Conservation (phyloP, 441 rosid genomes). For the Eutrema salsugineum region DNA sequence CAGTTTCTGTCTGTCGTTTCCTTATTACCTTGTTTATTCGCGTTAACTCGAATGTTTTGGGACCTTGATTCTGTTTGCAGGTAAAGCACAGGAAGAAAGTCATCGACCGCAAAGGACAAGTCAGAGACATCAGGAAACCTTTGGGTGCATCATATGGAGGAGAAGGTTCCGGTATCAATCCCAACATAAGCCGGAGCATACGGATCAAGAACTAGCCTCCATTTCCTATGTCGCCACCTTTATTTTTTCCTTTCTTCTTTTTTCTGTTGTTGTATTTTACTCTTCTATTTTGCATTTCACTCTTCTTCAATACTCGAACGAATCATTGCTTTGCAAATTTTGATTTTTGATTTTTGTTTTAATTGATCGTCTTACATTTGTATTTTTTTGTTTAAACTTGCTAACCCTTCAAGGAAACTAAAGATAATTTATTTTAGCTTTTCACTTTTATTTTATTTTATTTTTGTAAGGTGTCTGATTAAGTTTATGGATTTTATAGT, state of each 20-base stretch:
- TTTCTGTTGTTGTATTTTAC: background rate
- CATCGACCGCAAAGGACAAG: slow-evolving; percentile 62
- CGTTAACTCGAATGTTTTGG: background rate
- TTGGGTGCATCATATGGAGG: slow-evolving; percentile 63
- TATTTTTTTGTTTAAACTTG: background rate
- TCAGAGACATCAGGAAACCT: slow-evolving; percentile 52
- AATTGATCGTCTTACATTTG: background rate
- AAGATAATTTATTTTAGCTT: background rate
- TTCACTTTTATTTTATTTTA: background rate
- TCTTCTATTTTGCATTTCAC: background rate
- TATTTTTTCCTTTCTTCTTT: background rate
- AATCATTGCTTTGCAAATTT: background rate
- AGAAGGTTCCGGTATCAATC: slow-evolving; percentile 71
- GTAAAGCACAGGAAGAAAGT: slow-evolving; percentile 45
- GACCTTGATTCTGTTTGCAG: slow-evolving; percentile 34
- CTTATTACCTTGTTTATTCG: background rate
- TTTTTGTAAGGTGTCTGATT: background rate
- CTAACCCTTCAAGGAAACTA: background rate
- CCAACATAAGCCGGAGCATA: slow-evolving; percentile 60
- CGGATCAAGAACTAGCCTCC: slow-evolving; percentile 44
- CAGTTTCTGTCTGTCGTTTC: background rate
- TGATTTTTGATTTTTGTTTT: too few species aligned
- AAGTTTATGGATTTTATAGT: background rate
- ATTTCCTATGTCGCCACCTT: background rate
- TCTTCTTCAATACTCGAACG: background rate